Evolutionary conservation across 2,329 filamentous ascomycete genomes (phyloP).

Genomic region (Penicillium hesseltinei): DNA sequence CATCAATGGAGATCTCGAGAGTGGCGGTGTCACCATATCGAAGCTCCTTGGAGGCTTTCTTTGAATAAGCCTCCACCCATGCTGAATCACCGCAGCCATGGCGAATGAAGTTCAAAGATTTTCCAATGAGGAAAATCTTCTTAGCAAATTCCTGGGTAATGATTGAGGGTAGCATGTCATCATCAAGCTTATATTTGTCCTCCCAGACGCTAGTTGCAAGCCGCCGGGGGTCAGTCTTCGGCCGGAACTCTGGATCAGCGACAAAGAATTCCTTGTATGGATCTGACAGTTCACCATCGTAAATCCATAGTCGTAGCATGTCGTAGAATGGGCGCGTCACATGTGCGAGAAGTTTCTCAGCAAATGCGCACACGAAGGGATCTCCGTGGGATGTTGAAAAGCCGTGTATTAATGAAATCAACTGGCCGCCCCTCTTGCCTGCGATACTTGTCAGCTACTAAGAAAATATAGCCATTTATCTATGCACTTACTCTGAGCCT

Average conservation of each 20-base stretch:
- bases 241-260: slow-evolving; percentile 66
- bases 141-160: slow-evolving; percentile 91
- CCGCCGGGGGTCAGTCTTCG: slow-evolving; percentile 49
- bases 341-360: slow-evolving; percentile 79
- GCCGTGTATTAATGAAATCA: slow-evolving; percentile 89
- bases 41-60: slow-evolving; percentile 85
- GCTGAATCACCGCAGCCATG: slow-evolving; percentile 90
- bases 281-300: slow-evolving; percentile 96
- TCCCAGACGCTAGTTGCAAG: slow-evolving; percentile 90
- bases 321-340: slow-evolving; percentile 95
- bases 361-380: slow-evolving; percentile 89
- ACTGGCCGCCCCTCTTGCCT: slow-evolving; percentile 77
- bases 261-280: slow-evolving; percentile 96
- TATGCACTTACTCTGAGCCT: slow-evolving; percentile 66
- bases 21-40: slow-evolving; percentile 90
- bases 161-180: slow-evolving; percentile 86
- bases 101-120: slow-evolving; percentile 96
- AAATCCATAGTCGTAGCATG: slow-evolving; percentile 95
- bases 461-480: neutral
- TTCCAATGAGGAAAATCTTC: slow-evolving; percentile 95
- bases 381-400: slow-evolving; percentile 94
- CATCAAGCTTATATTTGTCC: slow-evolving; percentile 87
- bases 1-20: slow-evolving; percentile 88
- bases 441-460: slow-evolving; percentile 10
- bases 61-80: slow-evolving; percentile 96